A percentile compares a stretch with the other conserved stretches of the same genome.
Conservation (phyloP, 164 flowering plant genomes). For the Vitis cinerea region DNA sequence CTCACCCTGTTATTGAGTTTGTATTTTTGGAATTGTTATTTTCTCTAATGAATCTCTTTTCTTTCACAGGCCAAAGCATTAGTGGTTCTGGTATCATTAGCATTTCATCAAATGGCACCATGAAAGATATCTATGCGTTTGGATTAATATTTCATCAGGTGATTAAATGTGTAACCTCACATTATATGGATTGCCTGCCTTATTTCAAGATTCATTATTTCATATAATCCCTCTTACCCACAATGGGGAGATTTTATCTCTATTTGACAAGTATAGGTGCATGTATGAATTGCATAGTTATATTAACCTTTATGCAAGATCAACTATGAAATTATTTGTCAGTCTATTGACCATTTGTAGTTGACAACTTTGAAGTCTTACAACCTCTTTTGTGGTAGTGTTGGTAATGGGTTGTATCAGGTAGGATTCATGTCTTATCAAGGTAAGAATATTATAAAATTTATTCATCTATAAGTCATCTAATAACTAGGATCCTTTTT, state of each 20-base stretch:
- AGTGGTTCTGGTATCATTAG: constrained; percentile 7
- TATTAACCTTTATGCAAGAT: background rate
- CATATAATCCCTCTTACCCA: background rate
- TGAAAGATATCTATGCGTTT: constrained; percentile 44
- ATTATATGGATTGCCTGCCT: background rate
- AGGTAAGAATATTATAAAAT: too few species aligned
- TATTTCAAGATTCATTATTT: background rate
- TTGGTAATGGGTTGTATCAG: too few species aligned
- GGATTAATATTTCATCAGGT: constrained; percentile 51
- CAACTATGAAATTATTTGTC: too few species aligned
- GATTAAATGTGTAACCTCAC: background rate
- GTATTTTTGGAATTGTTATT: background rate
- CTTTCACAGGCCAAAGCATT: constrained; percentile 30
- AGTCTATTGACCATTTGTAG: too few species aligned
- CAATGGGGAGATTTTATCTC: background rate
- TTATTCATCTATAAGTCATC: too few species aligned
- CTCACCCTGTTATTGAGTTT: background rate
- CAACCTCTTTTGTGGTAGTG: too few species aligned
- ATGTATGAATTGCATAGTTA: background rate
- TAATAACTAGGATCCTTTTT: too few species aligned
- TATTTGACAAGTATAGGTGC: background rate
- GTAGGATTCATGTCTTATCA: too few species aligned
- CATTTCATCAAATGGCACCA: constrained; percentile 24
- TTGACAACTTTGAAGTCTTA: too few species aligned
- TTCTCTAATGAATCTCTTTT: background rate